Evolutionary conservation across 108 stramenopile species (phyloP).

Genomic region (Conticribra guillardii): DNA sequence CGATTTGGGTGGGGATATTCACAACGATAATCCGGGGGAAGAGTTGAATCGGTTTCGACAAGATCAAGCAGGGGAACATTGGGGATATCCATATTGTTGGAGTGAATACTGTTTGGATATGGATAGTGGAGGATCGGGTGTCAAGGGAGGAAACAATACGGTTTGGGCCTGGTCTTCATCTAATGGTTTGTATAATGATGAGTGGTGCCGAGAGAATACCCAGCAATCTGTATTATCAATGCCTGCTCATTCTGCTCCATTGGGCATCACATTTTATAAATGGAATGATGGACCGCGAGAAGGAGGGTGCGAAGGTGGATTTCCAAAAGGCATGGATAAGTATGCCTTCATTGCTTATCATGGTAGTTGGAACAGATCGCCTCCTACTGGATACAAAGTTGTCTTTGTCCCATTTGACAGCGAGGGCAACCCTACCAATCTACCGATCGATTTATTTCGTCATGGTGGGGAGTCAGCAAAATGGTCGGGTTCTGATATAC

Average conservation of each 20-base stretch:
- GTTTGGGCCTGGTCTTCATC: constrained; percentile 79
- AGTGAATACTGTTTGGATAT: constrained; percentile 63
- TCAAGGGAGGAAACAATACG: constrained; percentile 51
- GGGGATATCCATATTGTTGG: constrained; percentile 82
- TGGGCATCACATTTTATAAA: constrained; percentile 77
- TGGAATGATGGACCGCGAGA: constrained; percentile 43
- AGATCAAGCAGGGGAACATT: constrained; percentile 60
- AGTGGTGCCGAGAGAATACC: constrained; percentile 62
- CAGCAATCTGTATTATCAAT: constrained; percentile 55
- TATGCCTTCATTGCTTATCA: constrained; percentile 79
- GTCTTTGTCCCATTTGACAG: constrained; percentile 66
- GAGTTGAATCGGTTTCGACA: constrained; percentile 74
- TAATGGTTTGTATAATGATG: constrained; percentile 55
- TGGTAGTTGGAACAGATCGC: constrained; percentile 77
- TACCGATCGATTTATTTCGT: constrained; percentile 61
- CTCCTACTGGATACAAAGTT: constrained; percentile 83
- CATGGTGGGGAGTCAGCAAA: constrained; percentile 55
- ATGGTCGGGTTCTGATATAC: constrained; percentile 59
- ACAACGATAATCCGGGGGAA: constrained; percentile 75
- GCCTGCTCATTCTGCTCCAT: constrained; percentile 79
- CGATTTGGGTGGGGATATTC: constrained; percentile 76
- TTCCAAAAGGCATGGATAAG: constrained; percentile 65
- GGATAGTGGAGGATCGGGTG: constrained; percentile 42
- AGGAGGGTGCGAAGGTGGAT: constrained; percentile 44
- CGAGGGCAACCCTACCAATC: constrained; percentile 48